Evolutionary conservation across 345 rosid species (phyloP).

Genomic region (Cardamine chenopodiifolia): DNA sequence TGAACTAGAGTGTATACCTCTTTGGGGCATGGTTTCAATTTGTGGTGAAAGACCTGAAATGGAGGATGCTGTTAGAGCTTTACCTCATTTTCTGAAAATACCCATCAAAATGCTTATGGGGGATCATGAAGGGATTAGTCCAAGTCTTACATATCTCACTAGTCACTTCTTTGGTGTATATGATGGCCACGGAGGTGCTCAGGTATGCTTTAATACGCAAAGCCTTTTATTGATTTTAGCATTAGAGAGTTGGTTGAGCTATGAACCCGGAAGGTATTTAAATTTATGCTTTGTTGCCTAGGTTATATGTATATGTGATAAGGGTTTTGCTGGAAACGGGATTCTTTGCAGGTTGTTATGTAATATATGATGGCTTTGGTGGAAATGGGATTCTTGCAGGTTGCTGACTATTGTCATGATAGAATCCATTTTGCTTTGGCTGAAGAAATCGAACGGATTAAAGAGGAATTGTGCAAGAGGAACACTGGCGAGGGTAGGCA

Average conservation of each 20-base stretch:
- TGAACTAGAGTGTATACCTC: slow-evolving; percentile 81
- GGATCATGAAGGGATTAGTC: slow-evolving; percentile 64
- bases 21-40: slow-evolving; percentile 79
- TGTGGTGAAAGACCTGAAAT: slow-evolving; percentile 88
- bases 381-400: slow-evolving; percentile 61
- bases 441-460: slow-evolving; percentile 61
- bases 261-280: not conserved
- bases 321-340: slow-evolving; percentile 38
- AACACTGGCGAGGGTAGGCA: slow-evolving; percentile 50
- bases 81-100: slow-evolving; percentile 66
- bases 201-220: slow-evolving; percentile 51
- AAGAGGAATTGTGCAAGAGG: slow-evolving; percentile 50
- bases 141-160: slow-evolving; percentile 64
- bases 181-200: slow-evolving; percentile 97
- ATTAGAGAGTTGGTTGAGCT: slow-evolving; percentile 11
- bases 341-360: slow-evolving; percentile 38
- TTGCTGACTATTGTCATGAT: slow-evolving; percentile 83
- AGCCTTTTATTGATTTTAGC: slow-evolving; percentile 9
- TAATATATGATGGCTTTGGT: slow-evolving; percentile 45
- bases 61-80: slow-evolving; percentile 79
- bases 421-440: slow-evolving; percentile 74
- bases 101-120: slow-evolving; percentile 82
- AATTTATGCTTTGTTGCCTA: slow-evolving; percentile 27
- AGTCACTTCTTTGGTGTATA: slow-evolving; percentile 92
- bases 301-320: slow-evolving; percentile 39